Evolutionary conservation across 345 rosid species (phyloP).

Genomic region (Gossypium thurberi): DNA sequence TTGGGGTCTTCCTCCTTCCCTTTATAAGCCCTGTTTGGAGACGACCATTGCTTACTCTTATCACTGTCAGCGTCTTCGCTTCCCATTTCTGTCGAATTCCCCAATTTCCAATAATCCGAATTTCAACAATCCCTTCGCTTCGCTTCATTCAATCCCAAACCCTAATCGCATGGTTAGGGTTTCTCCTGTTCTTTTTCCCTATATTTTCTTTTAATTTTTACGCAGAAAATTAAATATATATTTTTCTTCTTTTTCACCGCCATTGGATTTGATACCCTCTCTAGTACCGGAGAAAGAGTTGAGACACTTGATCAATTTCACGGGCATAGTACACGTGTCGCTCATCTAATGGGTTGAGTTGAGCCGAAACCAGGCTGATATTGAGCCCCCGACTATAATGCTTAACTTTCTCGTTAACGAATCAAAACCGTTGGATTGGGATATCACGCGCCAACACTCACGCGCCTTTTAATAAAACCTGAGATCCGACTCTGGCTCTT

Average conservation of each 20-base stretch:
- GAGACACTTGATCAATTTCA: not conserved
- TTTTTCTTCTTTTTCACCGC: not conserved
- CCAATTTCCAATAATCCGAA: not conserved
- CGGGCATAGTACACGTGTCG: not conserved
- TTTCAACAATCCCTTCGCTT: not conserved
- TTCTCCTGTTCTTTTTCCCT: not conserved
- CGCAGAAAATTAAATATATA: not conserved
- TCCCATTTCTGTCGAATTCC: conserved; percentile 29
- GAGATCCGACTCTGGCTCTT: conserved; percentile 13
- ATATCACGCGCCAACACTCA: not conserved
- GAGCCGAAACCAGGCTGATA: not conserved
- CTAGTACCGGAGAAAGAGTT: not conserved
- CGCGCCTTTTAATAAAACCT: not conserved
- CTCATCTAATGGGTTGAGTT: not conserved
- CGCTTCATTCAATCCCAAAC: conserved; percentile 13
- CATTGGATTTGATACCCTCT: not conserved
- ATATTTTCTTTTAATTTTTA: not conserved
- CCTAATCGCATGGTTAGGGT: conserved; percentile 28
- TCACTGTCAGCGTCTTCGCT: conserved; percentile 30
- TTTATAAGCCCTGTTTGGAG: conserved; percentile 25
- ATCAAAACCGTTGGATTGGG: not conserved
- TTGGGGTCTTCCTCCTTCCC: conserved; percentile 41
- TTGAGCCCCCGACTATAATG: not conserved
- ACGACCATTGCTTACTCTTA: conserved; percentile 33
- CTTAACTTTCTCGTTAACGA: not conserved